Percentiles rank a stretch among this genome's conserved stretches.
Conservation (phyloP, 192 early-diverging fungal species). For the Podila minutissima region DNA sequence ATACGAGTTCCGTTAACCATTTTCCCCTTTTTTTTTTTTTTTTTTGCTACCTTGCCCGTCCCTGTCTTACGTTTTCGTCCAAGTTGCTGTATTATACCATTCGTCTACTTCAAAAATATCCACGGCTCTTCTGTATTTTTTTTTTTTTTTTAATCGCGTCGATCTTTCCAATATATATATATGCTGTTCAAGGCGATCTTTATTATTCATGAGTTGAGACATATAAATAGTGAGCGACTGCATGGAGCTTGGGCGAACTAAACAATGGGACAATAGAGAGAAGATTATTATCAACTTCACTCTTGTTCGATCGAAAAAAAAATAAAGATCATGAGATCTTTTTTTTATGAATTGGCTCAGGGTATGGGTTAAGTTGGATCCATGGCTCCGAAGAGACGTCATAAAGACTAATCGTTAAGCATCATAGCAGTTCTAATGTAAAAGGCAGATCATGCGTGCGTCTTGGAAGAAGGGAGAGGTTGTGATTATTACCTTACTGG, state of each 20-base stretch:
- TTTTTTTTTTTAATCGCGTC: no score
- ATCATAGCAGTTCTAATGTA: slow-evolving; percentile 32
- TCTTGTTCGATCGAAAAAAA: not conserved
- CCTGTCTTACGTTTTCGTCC: no score
- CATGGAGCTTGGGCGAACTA: not conserved
- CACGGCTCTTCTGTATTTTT: no score
- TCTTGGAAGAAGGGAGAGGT: no score
- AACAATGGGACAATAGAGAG: not conserved
- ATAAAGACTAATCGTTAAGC: slow-evolving; percentile 55
- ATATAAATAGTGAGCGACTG: not conserved
- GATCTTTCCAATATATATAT: no score
- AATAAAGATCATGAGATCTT: not conserved
- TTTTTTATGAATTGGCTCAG: slow-evolving; percentile 28
- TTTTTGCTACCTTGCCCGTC: not conserved
- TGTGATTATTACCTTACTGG: no score
- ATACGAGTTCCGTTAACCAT: slow-evolving; percentile 25
- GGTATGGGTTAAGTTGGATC: slow-evolving; percentile 53
- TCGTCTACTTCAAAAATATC: no score
- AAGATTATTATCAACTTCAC: not conserved
- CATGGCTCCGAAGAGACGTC: slow-evolving; percentile 48
- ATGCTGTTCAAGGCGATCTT: no score
- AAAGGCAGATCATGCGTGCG: not conserved
- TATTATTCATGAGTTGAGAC: no score
- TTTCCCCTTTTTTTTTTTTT: slow-evolving; percentile 3
- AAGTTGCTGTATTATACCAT: slow-evolving; percentile 1